These are phyloP conservation scores for Cutaneotrichosporon sp. DNA, from an alignment of 1,284 basidiomycete genomes.

Conservation along the genomic window DNA sequence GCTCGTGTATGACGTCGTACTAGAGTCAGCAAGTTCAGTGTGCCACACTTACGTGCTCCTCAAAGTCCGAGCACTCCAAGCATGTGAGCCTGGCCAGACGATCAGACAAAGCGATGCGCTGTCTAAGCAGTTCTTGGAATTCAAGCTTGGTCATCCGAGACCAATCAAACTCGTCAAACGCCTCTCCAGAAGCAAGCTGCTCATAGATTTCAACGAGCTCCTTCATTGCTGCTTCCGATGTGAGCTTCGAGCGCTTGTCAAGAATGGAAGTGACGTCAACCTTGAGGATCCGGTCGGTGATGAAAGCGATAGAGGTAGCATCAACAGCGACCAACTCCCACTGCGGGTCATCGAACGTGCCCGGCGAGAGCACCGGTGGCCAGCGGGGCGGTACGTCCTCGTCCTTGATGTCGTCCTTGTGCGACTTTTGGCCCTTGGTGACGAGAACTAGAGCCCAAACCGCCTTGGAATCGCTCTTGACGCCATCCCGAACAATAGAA, in stretches of 20 bases:
- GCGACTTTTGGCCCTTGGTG: slow-evolving; percentile 57
- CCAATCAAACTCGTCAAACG: slow-evolving; percentile 78
- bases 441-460: slow-evolving; percentile 67
- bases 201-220: slow-evolving; percentile 54
- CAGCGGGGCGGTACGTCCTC: slow-evolving; percentile 64
- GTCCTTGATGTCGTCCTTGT: slow-evolving; percentile 58
- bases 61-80: slow-evolving; percentile 60
- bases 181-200: slow-evolving; percentile 51
- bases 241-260: slow-evolving; percentile 59
- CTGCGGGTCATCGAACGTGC: slow-evolving; percentile 55
- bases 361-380: slow-evolving; percentile 57
- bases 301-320: slow-evolving; percentile 67
- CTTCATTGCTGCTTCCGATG: slow-evolving; percentile 24
- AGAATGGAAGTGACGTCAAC: slow-evolving; percentile 57
- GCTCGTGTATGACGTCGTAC: slow-evolving; percentile 70
- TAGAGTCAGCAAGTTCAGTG: slow-evolving; percentile 48
- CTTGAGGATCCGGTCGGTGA: slow-evolving; percentile 69
- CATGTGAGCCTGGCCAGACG: slow-evolving; percentile 54
- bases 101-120: slow-evolving; percentile 55
- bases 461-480: slow-evolving; percentile 54
- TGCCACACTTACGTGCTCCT: slow-evolving; percentile 56
- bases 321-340: slow-evolving; percentile 70
- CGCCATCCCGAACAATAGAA: slow-evolving; percentile 46
- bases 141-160: slow-evolving; percentile 74
- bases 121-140: slow-evolving; percentile 76